Base-by-base conservation (phyloP, 352 stramenopile species). In the Pythium brachiatum region DNA sequence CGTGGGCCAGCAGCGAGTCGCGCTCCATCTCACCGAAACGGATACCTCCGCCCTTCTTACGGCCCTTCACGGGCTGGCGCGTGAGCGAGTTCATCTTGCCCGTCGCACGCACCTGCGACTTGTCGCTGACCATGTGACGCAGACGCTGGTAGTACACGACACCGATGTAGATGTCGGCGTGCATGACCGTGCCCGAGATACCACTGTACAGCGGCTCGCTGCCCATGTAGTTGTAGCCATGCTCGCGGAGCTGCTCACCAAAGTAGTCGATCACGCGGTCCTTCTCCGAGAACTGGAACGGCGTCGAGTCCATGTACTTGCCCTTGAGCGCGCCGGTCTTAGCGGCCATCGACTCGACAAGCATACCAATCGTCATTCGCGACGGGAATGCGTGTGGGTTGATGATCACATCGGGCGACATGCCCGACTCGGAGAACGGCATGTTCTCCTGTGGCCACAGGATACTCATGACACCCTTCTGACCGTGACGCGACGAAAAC, bases 101-200 rank as follows among this genome's bases (percentile, higher is more conserved):
- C 31, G 96, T 99, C 5, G 97, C 90, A 70, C 98, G 95, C 53
- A 99, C 98, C 79, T 99, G 98, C 56, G 88, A 98, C 88, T 99
- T 99, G 84, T 99, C 98, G 64, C 92, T 99, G 60, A 99, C 98
- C 98, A 99, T 99, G 88, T 99, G 98, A 57, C 97, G 92, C 69
- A 99, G 79, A 52, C 98, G 89, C 87, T 99, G 98, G 77, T 99
- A 99, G 81, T 98, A 99, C 34, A 99, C 97, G n/a, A 99, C 87
- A 43, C 98, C 98, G 59, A 99, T 99, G 85, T 99, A 99, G 48
- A 99, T 98, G 69, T 99, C 97, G 16, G 97, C 98, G 50, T 99
- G 95, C 94, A 99, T 98, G 57, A 99, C 71, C 43, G 94, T 98
- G 34, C 98, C 98, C 52, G 91, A 99, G 59, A 99, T 94, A 23